A percentile compares a stretch with the other conserved stretches of the same genome.
Conservation (phyloP, 2,329 filamentous ascomycete genomes). For the Knufia petricola region DNA sequence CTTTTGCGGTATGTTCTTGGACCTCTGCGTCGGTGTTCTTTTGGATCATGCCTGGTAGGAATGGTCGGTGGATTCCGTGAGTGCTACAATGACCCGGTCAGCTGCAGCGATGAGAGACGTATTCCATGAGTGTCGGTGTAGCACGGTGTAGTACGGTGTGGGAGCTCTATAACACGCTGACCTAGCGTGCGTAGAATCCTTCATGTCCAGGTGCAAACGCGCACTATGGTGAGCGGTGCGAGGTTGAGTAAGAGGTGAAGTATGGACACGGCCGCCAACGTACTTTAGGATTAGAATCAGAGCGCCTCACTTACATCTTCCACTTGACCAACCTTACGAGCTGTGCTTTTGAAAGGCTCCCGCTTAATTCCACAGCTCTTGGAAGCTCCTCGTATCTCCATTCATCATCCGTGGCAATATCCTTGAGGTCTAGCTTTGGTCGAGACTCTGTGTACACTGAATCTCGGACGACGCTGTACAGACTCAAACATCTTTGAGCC, state of each 20-base stretch:
- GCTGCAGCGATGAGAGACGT: not conserved
- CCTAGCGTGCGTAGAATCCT: too few relatives aligned
- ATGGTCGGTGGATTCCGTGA: slow-evolving; percentile 33
- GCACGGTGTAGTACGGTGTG: too few relatives aligned
- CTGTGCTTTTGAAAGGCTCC: slow-evolving; percentile 18
- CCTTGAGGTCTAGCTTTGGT: slow-evolving; percentile 13
- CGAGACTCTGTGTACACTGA: slow-evolving; percentile 1
- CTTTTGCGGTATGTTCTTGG: slow-evolving; percentile 18
- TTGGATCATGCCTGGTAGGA: slow-evolving; percentile 32
- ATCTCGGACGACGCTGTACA: not conserved
- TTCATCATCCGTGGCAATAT: slow-evolving; percentile 28
- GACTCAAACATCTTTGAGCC: not conserved
- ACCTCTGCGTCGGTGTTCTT: slow-evolving; percentile 18
- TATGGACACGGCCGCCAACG: too few relatives aligned
- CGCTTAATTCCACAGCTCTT: slow-evolving; percentile 16
- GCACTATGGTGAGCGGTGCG: too few relatives aligned
- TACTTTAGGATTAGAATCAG: too few relatives aligned
- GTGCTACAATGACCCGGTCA: slow-evolving; percentile 19
- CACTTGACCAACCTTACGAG: slow-evolving; percentile 33
- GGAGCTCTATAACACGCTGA: too few relatives aligned
- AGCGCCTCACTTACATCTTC: slow-evolving; percentile 32
- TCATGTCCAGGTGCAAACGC: too few relatives aligned
- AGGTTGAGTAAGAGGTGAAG: too few relatives aligned
- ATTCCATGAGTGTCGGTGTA: not conserved
- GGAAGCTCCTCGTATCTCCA: slow-evolving; percentile 33